Base-by-base conservation (phyloP, 768 basidiomycete species). In the Leccinellum rugosiceps region DNA sequence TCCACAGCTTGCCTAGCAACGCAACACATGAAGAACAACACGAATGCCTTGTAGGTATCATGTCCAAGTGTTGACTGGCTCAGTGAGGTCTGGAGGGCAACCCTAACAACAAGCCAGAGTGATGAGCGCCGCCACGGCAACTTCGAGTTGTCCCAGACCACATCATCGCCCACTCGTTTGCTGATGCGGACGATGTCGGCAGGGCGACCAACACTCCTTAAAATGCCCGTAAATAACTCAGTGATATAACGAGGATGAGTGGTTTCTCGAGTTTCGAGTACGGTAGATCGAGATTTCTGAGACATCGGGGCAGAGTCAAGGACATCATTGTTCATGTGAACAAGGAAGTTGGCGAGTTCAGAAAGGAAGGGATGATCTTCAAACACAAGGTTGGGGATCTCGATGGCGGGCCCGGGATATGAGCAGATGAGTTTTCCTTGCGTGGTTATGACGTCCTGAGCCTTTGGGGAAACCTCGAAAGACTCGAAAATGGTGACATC, bases 21-120 rank as follows among this genome's bases (percentile, higher is more conserved):
- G 23, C 57, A 31, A 6, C 73, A 61, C 34, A 77, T 62, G 51
- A 81, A 66, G 49, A 75, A 81, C 1, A 77, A 43, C 63, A 82
- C 75, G 64, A 84, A 84, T 2, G 34, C 13, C 53, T 84, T 84
- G 68, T 84, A 84, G 0, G 66, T 62, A 14, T 41, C 44, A 15
- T 47, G 14, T 1, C 63, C 65, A 11, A 52, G 48, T 34, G 53
- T 14, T 21, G 52, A 53, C 9, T 26, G 53, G 14, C 57, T 54
- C 3, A 76, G 44, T 0, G 76, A 57, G 1, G 72, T 73, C 45
- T 77, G 76, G 15, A 77, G 32, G 1, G 58, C 57, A 3, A 77
- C 68, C 41, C 70, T 66, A 21, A 75, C 57, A 19, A 71, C 44
- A 8, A 76, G 64, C 76, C 75, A 77, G 13, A 76, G 58, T 7